Percentiles rank a stretch among this genome's conserved stretches.
Conservation (phyloP, 805 yeast species). For the Starmerella sp. region DNA sequence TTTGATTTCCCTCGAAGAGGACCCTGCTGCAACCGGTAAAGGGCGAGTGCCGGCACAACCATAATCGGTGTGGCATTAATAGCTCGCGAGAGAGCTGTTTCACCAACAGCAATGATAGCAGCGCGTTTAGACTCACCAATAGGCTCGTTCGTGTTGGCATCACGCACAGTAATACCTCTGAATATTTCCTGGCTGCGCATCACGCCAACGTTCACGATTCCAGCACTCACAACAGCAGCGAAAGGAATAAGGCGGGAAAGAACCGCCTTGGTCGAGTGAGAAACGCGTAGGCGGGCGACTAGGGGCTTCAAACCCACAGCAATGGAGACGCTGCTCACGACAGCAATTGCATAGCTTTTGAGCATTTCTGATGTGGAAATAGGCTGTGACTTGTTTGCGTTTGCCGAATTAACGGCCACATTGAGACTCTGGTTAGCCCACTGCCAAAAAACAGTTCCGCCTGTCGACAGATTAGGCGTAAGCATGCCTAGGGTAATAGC, state of each 20-base stretch:
- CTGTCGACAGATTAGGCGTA: constrained; percentile 81
- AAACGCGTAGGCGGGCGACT: constrained; percentile 75
- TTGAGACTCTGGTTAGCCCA: constrained; percentile 92
- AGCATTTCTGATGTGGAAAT: constrained; percentile 65
- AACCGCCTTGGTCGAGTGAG: constrained; percentile 57
- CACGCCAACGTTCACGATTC: constrained; percentile 86
- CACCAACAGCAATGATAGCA: constrained; percentile 88
- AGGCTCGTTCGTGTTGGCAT: constrained; percentile 29
- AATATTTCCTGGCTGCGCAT: constrained; percentile 93
- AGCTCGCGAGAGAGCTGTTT: constrained; percentile 90
- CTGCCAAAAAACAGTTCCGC: constrained; percentile 95
- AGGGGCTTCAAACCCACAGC: constrained; percentile 85
- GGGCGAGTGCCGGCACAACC: constrained; percentile 86
- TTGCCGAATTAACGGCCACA: constrained; percentile 93
- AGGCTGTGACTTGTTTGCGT: constrained; percentile 91
- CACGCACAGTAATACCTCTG: constrained; percentile 36
- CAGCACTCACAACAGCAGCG: constrained; percentile 97
- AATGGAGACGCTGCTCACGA: constrained; percentile 86
- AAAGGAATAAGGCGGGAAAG: constrained; percentile 88
- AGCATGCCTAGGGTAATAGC: constrained; percentile 97
- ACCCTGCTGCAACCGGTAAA: constrained; percentile 65
- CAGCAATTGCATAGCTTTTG: constrained; percentile 77
- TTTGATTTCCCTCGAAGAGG: constrained; percentile 57
- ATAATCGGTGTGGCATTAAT: constrained; percentile 94
- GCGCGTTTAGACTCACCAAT: constrained; percentile 71